Evolutionary conservation across 108 stramenopile species (phyloP).

Genomic region (Nannochloropsis salina): DNA sequence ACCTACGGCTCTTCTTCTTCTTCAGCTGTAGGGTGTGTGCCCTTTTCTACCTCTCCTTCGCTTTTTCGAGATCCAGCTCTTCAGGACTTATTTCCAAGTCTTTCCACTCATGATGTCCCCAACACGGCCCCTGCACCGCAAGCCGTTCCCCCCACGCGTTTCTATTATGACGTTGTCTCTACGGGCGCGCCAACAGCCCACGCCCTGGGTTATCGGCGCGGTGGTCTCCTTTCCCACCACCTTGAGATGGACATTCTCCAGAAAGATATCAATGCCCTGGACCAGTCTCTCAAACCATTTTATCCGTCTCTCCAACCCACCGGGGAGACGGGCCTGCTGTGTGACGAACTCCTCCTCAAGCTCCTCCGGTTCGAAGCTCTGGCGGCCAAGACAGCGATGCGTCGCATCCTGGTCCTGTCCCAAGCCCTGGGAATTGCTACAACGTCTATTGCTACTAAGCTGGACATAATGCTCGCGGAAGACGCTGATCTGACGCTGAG

Average conservation of each 20-base stretch:
- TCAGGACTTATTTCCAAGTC: neutral
- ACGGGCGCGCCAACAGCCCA: neutral
- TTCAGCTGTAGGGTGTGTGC: neutral
- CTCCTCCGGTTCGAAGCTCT: neutral
- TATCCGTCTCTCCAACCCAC: neutral
- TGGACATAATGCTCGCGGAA: neutral
- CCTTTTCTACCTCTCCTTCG: neutral
- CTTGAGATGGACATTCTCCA: neutral
- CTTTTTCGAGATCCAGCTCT: neutral
- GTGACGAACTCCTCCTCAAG: neutral
- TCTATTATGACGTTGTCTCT: neutral
- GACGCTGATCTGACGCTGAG: neutral
- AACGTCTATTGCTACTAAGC: neutral
- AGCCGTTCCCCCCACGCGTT: neutral
- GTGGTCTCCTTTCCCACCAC: slow-evolving; percentile 12
- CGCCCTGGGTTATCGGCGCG: neutral
- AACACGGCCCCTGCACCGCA: neutral
- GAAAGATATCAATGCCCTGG: neutral
- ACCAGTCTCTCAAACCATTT: neutral
- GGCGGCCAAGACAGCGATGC: neutral
- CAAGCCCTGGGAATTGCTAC: slow-evolving; percentile 17
- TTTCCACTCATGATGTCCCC: neutral
- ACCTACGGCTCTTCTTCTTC: neutral
- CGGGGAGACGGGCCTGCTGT: neutral
- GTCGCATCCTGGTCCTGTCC: neutral